A percentile compares a stretch with the other conserved stretches of the same genome.
phyloP scores from a whole-genome alignment of 163 green algal species.

The Smithsoniella earleae region DNA sequence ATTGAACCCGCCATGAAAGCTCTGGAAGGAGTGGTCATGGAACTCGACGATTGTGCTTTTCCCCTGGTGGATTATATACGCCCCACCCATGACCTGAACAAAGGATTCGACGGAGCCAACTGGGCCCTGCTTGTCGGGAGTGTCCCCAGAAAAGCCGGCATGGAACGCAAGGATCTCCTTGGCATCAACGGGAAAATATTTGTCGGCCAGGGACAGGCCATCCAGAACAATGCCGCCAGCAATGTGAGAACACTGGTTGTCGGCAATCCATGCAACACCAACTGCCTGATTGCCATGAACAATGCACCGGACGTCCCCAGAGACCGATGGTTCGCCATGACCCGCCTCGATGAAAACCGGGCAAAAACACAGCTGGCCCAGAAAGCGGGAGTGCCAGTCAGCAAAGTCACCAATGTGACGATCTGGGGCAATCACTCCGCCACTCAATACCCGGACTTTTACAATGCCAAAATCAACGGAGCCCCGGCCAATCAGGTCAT shows the following conservation, averaged over 20 bases:
- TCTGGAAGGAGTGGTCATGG: slow-evolving; percentile 86
- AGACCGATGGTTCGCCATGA: slow-evolving; percentile 86
- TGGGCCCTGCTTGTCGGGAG: slow-evolving; percentile 90
- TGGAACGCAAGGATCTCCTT: slow-evolving; percentile 94
- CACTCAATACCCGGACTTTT: slow-evolving; percentile 85
- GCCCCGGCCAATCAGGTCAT: slow-evolving; percentile 57
- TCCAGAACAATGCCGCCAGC: slow-evolving; percentile 68
- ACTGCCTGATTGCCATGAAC: slow-evolving; percentile 74
- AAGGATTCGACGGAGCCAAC: slow-evolving; percentile 78
- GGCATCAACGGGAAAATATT: slow-evolving; percentile 91
- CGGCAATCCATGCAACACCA: slow-evolving; percentile 92
- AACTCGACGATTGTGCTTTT: too few species aligned
- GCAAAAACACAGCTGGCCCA: slow-evolving; percentile 74
- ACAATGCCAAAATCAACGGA: slow-evolving; percentile 65
- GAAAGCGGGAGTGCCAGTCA: slow-evolving; percentile 52
- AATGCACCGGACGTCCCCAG: slow-evolving; percentile 66
- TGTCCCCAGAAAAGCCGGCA: slow-evolving; percentile 83
- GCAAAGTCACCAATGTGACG: slow-evolving; percentile 79
- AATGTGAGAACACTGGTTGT: slow-evolving; percentile 84
- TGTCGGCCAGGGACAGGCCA: slow-evolving; percentile 67
- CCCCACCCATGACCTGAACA: slow-evolving; percentile 39
- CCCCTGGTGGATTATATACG: background rate
- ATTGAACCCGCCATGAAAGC: slow-evolving; percentile 70
- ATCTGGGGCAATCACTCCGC: slow-evolving; percentile 97
- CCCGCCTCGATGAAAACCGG: slow-evolving; percentile 87